Base-by-base conservation (phyloP, 208 protist species). In the Trypanosoma scelopori region DNA sequence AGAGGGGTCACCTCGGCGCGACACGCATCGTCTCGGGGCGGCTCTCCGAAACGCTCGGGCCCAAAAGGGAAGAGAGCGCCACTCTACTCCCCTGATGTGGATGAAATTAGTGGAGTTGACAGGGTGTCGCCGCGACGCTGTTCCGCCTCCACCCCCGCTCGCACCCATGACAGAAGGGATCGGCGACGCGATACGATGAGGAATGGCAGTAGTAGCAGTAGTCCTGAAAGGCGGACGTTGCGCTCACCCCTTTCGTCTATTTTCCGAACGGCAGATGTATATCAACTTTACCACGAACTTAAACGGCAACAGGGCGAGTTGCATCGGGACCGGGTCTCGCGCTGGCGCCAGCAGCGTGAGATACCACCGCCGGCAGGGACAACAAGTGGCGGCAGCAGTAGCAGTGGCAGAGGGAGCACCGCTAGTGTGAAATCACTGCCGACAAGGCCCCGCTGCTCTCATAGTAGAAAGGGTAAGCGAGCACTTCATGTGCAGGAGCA, bases 261-360 rank as follows among this genome's bases (percentile, higher is more conserved):
- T 51, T 70, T 70, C 37, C 65, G 39, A 18, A 35, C 35, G 13
- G 50, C n/a, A 16, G 65, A 70, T 52, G 55, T 70, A 6, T 70
- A 70, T 53, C 16, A 70, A 27, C 22, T 70, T 30, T 70, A 70
- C 35, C n/a, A 52, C 22, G 47, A 61, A 18, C 58, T 65, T 41
- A 65, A 72, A 56, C 16, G 41, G 28, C 45, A 72, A 16, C 16
- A 65, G 49, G 16, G 39, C 13, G n/a, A 49, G 41, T 5, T 58
- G 23, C 61, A 58, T 20, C 48, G 37, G 12, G 50, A 72, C 11
- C 20, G 49, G 16, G 64, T 49, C 41, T 47, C 27, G n/a, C 32
- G 55, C n/a, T 49, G 55, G 65, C 55, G 32, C 9, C 32, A 47
- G 22, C 5, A 32, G n/a, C 25, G 28, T 13, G 25, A 49, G 11